Percentiles rank a stretch among this genome's conserved stretches.
These are phyloP conservation scores for Arthrobotrys musiformis DNA, from an alignment of 2,329 filamentous ascomycete genomes.

Conservation along the genomic window DNA sequence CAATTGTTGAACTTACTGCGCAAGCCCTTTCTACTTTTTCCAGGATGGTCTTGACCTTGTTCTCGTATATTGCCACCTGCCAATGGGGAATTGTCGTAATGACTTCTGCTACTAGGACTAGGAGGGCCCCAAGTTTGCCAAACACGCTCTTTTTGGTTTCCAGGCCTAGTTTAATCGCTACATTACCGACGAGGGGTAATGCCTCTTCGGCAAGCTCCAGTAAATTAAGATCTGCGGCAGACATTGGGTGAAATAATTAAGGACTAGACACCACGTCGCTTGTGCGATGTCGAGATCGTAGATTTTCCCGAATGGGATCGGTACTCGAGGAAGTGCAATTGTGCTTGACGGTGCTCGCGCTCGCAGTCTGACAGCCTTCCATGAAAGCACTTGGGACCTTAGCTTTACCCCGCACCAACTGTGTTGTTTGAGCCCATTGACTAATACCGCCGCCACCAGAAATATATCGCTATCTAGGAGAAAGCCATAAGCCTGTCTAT, in stretches of 20 bases:
- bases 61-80: constrained; percentile 3
- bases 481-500: no score
- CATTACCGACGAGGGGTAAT: constrained; percentile 5
- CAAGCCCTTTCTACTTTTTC: constrained; percentile 25
- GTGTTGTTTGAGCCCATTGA: no score
- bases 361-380: no score
- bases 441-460: no score
- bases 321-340: no score
- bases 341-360: no score
- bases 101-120: not conserved
- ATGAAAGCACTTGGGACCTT: no score
- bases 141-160: constrained; percentile 11
- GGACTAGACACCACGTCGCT: no score
- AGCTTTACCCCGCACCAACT: no score
- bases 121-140: constrained; percentile 12
- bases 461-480: no score
- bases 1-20: constrained; percentile 15
- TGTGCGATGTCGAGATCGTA: not conserved
- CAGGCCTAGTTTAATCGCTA: not conserved
- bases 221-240: not conserved
- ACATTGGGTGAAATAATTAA: not conserved
- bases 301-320: no score
- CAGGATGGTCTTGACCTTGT: constrained; percentile 10
- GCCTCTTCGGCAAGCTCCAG: constrained; percentile 22
- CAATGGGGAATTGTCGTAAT: not conserved